Evolutionary conservation across 2,329 filamentous ascomycete species (phyloP).

Genomic region (Plectosphaerella cucumerina): DNA sequence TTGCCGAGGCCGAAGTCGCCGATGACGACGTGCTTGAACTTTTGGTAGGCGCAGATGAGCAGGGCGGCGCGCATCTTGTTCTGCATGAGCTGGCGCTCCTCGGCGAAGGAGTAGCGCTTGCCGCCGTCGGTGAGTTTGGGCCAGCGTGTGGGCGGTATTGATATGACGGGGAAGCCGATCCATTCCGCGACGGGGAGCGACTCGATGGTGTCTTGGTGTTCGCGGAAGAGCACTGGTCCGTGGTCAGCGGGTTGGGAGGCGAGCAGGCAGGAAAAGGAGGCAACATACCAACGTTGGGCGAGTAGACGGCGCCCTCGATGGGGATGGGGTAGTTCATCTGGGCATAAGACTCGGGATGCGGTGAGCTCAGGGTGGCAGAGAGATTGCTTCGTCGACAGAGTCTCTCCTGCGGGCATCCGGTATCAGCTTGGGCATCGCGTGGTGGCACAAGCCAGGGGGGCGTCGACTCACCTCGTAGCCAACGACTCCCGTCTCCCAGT

Average conservation of each 20-base stretch:
- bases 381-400: slow-evolving; percentile 72
- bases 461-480: slow-evolving; percentile 28
- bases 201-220: slow-evolving; percentile 62
- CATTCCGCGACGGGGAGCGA: slow-evolving; percentile 47
- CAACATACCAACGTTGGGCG: slow-evolving; percentile 57
- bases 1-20: slow-evolving; percentile 64
- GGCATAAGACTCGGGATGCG: slow-evolving; percentile 43
- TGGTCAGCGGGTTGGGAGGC: slow-evolving; percentile 2
- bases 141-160: slow-evolving; percentile 66
- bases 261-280: background rate
- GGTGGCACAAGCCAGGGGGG: background rate
- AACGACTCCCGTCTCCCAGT: slow-evolving; percentile 64
- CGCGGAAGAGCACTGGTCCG: slow-evolving; percentile 63
- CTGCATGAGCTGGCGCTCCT: slow-evolving; percentile 67
- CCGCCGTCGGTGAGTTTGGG: slow-evolving; percentile 67
- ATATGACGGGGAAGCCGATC: slow-evolving; percentile 65
- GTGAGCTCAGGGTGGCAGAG: slow-evolving; percentile 61
- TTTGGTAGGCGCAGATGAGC: slow-evolving; percentile 61
- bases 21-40: slow-evolving; percentile 54
- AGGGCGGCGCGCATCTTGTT: slow-evolving; percentile 70
- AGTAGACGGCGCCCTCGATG: slow-evolving; percentile 65
- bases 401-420: slow-evolving; percentile 51
- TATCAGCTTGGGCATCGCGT: background rate
- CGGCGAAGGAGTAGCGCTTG: slow-evolving; percentile 66
- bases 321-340: slow-evolving; percentile 66